Conservation (phyloP, 2,329 filamentous ascomycete genomes). For the Trichoderma afroharzianum region DNA sequence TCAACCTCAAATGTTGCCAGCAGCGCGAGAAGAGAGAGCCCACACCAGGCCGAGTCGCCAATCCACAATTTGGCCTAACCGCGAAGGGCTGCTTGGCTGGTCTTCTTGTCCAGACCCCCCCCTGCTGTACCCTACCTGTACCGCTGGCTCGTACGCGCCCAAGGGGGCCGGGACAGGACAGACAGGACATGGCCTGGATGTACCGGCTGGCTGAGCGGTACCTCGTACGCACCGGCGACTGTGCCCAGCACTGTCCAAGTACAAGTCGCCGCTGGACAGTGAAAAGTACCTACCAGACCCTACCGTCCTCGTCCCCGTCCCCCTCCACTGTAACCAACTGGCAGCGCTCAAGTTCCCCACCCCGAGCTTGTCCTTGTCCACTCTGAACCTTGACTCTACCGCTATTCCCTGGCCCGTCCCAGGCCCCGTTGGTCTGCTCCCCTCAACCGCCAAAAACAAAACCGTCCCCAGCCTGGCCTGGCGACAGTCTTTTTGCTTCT, state of each 20-base stretch:
- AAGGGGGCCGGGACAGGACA: not conserved
- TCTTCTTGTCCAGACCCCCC: not conserved
- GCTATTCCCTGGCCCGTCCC: slow-evolving; percentile 30
- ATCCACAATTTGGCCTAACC: slow-evolving; percentile 16
- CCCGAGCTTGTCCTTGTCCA: slow-evolving; percentile 10
- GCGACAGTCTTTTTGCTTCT: slow-evolving; percentile 22
- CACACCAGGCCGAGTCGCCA: slow-evolving; percentile 7
- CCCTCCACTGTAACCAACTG: slow-evolving; percentile 17
- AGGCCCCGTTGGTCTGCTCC: slow-evolving; percentile 19
- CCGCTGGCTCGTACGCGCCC: slow-evolving; percentile 4
- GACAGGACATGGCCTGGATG: too few species aligned
- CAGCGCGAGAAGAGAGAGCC: not conserved
- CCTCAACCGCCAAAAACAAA: slow-evolving; percentile 34
- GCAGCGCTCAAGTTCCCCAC: slow-evolving; percentile 16
- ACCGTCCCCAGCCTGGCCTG: slow-evolving; percentile 28
- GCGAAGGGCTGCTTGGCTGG: slow-evolving; percentile 12
- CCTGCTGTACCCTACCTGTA: not conserved
- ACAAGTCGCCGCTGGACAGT: not conserved
- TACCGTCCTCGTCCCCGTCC: too few species aligned
- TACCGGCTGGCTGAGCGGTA: not conserved
- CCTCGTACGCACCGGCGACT: not conserved
- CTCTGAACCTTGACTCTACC: slow-evolving; percentile 26
- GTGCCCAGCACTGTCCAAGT: slow-evolving; percentile 2
- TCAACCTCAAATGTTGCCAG: not conserved
- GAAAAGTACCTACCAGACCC: slow-evolving; percentile 8